phyloP scores from a whole-genome alignment of 768 basidiomycete species.

The Mycena latifolia region DNA sequence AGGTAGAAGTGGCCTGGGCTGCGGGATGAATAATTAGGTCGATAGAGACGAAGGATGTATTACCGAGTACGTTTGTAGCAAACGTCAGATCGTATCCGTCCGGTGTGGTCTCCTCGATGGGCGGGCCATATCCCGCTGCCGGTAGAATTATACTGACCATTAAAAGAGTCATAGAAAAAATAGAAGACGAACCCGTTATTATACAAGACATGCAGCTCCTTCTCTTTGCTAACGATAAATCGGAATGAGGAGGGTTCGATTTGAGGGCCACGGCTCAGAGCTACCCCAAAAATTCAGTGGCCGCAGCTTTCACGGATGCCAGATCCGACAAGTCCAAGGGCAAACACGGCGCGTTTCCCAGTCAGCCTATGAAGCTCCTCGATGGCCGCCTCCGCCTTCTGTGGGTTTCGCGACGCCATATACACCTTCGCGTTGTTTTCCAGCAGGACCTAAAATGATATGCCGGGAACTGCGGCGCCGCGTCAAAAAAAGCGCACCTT shows the following conservation, averaged over 20 bases:
- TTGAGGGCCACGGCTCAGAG: no score
- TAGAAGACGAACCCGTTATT: constrained; percentile 21
- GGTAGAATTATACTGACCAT: not conserved
- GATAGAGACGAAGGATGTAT: not conserved
- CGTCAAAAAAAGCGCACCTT: constrained; percentile 16
- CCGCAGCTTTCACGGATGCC: constrained; percentile 46
- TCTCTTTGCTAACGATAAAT: constrained; percentile 15
- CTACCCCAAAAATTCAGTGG: constrained; percentile 47
- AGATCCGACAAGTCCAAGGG: constrained; percentile 52
- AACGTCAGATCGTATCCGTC: constrained; percentile 71
- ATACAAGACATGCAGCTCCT: constrained; percentile 24
- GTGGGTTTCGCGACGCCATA: constrained; percentile 47
- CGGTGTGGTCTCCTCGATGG: constrained; percentile 53
- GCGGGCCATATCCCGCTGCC: constrained; percentile 64
- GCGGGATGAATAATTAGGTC: not conserved
- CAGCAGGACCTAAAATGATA: constrained; percentile 48
- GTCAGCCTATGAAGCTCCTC: constrained; percentile 48
- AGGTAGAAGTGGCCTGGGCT: no score
- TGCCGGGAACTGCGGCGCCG: no score
- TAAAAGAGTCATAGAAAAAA: not conserved
- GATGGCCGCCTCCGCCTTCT: constrained; percentile 48
- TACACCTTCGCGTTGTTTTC: constrained; percentile 54
- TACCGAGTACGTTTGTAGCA: constrained; percentile 67
- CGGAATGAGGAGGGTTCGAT: not conserved
- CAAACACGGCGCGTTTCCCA: constrained; percentile 48